phyloP scores from a whole-genome alignment of 2,329 filamentous ascomycete genomes.

The Colletotrichum abscissum region DNA sequence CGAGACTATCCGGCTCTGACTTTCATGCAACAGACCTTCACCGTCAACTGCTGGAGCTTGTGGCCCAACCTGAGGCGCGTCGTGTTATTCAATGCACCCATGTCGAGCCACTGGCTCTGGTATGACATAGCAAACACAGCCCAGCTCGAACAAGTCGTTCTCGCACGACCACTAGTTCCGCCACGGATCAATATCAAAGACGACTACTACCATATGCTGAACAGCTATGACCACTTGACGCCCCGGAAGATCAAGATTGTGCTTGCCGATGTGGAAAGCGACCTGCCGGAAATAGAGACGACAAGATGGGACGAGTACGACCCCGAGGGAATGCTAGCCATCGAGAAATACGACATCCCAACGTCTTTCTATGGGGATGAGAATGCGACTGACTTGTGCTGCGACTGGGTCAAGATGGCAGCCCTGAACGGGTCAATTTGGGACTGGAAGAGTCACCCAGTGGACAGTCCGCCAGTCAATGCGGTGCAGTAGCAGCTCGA shows the following conservation, averaged over 20 bases:
- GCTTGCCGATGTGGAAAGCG: constrained; percentile 26
- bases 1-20: constrained; percentile 57
- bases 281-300: constrained; percentile 40
- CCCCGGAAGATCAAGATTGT: constrained; percentile 40
- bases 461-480: neutral
- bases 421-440: constrained; percentile 54
- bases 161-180: constrained; percentile 51
- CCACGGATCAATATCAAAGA: constrained; percentile 51
- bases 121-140: constrained; percentile 49
- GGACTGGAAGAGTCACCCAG: constrained; percentile 43
- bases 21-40: constrained; percentile 42
- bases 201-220: constrained; percentile 51
- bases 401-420: constrained; percentile 52
- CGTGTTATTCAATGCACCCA: constrained; percentile 53
- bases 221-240: constrained; percentile 42
- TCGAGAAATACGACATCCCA: constrained; percentile 53
- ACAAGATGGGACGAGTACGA: constrained; percentile 48
- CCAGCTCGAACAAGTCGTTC: constrained; percentile 53
- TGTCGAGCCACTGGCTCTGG: constrained; percentile 52
- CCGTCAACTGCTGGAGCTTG: constrained; percentile 51
- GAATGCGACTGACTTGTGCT: constrained; percentile 48
- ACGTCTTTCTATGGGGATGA: constrained; percentile 53
- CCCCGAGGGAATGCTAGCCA: constrained; percentile 48
- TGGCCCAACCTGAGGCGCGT: constrained; percentile 56
- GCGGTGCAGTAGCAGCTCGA: neutral